Evolutionary conservation across 495 filamentous ascomycete genomes (phyloP).

Genomic region (Beverwykella pulmonaria): DNA sequence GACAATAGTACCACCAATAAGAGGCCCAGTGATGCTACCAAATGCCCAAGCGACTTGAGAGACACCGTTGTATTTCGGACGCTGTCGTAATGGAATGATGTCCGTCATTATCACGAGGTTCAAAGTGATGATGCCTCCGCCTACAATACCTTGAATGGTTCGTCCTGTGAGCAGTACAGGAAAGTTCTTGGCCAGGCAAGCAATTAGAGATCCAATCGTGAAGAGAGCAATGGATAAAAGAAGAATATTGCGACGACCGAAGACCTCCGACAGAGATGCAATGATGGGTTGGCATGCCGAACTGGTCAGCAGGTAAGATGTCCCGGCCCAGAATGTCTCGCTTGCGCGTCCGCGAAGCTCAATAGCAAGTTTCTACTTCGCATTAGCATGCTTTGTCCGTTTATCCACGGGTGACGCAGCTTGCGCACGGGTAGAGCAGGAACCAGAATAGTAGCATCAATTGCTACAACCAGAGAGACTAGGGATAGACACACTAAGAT

Average conservation of each 20-base stretch:
- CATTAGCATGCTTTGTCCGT: conserved; percentile 2
- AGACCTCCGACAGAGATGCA: conserved; percentile 53
- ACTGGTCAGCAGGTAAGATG: conserved; percentile 62
- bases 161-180: conserved; percentile 34
- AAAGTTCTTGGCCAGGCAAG: conserved; percentile 19
- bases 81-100: conserved; percentile 45
- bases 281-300: conserved; percentile 61
- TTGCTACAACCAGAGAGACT: conserved; percentile 51
- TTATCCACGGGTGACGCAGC: conserved; percentile 33
- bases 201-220: conserved; percentile 36
- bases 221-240: conserved; percentile 47
- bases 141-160: conserved; percentile 41
- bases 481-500: conserved; percentile 27
- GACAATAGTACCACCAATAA: conserved; percentile 39
- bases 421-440: conserved; percentile 43
- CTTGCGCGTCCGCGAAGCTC: conserved; percentile 52
- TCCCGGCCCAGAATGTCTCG: conserved; percentile 60
- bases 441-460: conserved; percentile 61
- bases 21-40: conserved; percentile 39
- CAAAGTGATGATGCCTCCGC: conserved; percentile 34
- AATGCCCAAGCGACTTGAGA: conserved; percentile 46
- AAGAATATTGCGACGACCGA: conserved; percentile 50
- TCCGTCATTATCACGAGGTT: conserved; percentile 38
- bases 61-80: conserved; percentile 45
- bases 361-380: conserved; percentile 46